A percentile compares a stretch with the other conserved stretches of the same genome.
Evolutionary conservation across 306 rosid species (phyloP).

Genomic region (Cajanus cajan): DNA sequence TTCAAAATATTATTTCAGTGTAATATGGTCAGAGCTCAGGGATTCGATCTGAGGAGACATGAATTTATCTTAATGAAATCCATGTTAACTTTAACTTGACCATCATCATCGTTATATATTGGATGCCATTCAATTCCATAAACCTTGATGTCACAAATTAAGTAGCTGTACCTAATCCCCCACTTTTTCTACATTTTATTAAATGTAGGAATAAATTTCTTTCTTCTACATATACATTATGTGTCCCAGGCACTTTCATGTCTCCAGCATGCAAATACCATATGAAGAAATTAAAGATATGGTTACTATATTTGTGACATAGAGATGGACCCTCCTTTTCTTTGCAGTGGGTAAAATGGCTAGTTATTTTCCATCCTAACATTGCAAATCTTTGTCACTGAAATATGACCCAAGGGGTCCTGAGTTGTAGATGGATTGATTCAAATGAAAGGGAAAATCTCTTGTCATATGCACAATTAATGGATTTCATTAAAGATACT

Average conservation of each 20-base stretch:
- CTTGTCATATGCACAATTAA: conserved; percentile 23
- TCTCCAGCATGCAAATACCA: conserved; percentile 35
- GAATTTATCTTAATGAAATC: neutral
- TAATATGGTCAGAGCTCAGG: neutral
- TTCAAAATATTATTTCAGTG: neutral
- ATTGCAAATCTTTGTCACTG: conserved; percentile 19
- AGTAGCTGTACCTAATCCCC: conserved; percentile 9
- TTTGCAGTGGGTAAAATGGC: conserved; percentile 21
- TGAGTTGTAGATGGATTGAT: no score
- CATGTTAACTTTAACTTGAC: neutral
- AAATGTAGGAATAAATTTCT: conserved; percentile 5
- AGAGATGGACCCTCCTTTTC: conserved; percentile 26
- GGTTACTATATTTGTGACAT: conserved; percentile 30
- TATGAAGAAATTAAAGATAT: conserved; percentile 32
- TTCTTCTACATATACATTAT: conserved; percentile 15
- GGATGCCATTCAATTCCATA: neutral
- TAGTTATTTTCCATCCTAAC: neutral
- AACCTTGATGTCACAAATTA: conserved; percentile 20
- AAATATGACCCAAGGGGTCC: no score
- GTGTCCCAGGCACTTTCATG: conserved; percentile 36
- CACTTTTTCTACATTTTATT: neutral
- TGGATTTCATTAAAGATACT: conserved; percentile 42
- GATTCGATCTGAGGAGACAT: neutral
- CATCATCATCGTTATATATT: neutral
- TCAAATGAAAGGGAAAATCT: conserved; percentile 19